Evolutionary conservation across 345 rosid genomes (phyloP).

Genomic region (Excoecaria cochinchinensis): DNA sequence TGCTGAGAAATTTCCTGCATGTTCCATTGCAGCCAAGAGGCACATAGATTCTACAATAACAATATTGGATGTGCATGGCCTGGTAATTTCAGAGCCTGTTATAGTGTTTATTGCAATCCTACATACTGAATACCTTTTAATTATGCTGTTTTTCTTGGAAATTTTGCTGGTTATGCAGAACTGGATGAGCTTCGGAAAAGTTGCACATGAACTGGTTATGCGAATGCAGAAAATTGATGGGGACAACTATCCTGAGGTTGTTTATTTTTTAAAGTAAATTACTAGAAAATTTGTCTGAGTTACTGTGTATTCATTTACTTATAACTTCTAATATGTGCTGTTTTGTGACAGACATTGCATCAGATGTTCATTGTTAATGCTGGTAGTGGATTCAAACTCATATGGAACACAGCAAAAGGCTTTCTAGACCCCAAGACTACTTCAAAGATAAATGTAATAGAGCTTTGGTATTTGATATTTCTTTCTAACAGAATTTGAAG

Average conservation of each 20-base stretch:
- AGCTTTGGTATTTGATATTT: slow-evolving; percentile 2
- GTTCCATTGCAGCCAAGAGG: slow-evolving; percentile 80
- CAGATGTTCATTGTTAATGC: slow-evolving; percentile 92
- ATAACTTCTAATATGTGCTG: slow-evolving; percentile 14
- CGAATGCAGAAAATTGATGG: slow-evolving; percentile 95
- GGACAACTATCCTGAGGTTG: slow-evolving; percentile 98
- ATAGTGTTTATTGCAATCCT: slow-evolving; percentile 17
- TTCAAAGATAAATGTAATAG: slow-evolving; percentile 75
- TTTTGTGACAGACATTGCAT: slow-evolving; percentile 69
- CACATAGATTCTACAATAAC: slow-evolving; percentile 72
- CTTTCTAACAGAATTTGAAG: slow-evolving; percentile 13
- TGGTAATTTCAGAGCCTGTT: slow-evolving; percentile 44
- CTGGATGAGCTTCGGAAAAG: slow-evolving; percentile 84
- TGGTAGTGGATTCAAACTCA: slow-evolving; percentile 77
- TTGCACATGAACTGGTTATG: slow-evolving; percentile 89
- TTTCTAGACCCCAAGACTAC: slow-evolving; percentile 95
- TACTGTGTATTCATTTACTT: slow-evolving; percentile 12
- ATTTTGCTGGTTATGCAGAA: slow-evolving; percentile 51
- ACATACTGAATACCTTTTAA: neutral
- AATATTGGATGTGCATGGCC: slow-evolving; percentile 82
- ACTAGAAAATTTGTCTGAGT: neutral
- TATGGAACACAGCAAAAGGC: slow-evolving; percentile 83
- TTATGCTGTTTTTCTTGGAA: slow-evolving; percentile 1
- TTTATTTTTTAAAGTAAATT: slow-evolving; percentile 14
- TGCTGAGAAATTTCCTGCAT: slow-evolving; percentile 85